phyloP scores from a whole-genome alignment of 2,329 filamentous ascomycete genomes.

The Ophiostoma ulmi region DNA sequence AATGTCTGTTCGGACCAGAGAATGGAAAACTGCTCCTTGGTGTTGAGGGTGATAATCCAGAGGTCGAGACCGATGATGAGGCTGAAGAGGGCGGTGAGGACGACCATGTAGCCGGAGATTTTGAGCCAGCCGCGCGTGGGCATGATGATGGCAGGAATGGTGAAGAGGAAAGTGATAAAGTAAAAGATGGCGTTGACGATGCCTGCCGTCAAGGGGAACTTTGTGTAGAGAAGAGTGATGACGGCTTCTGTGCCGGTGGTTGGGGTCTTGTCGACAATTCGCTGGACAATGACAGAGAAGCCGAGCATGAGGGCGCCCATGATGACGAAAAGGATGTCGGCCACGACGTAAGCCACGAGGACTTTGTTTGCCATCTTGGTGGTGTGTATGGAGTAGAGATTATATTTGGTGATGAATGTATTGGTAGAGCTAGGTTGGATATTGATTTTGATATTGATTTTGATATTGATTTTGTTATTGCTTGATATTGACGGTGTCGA shows the following conservation, averaged over 20 bases:
- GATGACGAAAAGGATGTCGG: slow-evolving; percentile 48
- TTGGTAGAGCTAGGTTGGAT: background rate
- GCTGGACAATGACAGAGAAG: slow-evolving; percentile 51
- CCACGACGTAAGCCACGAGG: slow-evolving; percentile 45
- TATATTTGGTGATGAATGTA: background rate
- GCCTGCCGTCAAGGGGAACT: slow-evolving; percentile 56
- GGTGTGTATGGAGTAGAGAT: background rate
- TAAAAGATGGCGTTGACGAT: slow-evolving; percentile 69
- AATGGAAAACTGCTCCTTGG: slow-evolving; percentile 55
- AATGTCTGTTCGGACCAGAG: slow-evolving; percentile 57
- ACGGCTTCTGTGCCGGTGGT: slow-evolving; percentile 46
- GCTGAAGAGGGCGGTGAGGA: slow-evolving; percentile 59
- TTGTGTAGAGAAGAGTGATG: slow-evolving; percentile 48
- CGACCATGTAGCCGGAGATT: slow-evolving; percentile 58
- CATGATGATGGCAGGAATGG: slow-evolving; percentile 66
- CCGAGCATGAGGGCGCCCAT: slow-evolving; percentile 52
- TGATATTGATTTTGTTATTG: background rate
- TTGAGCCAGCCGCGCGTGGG: slow-evolving; percentile 66
- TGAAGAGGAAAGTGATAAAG: slow-evolving; percentile 63
- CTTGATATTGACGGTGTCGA: slow-evolving; percentile 5
- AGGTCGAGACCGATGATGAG: slow-evolving; percentile 61
- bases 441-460: background rate
- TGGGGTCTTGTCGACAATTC: slow-evolving; percentile 41
- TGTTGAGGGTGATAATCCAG: slow-evolving; percentile 69
- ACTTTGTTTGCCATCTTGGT: slow-evolving; percentile 51